Evolutionary conservation across 116 monocot genomes (phyloP), one percentile per base, ranked within the genome.

Genomic region (Papilionanthe hybrid): DNA sequence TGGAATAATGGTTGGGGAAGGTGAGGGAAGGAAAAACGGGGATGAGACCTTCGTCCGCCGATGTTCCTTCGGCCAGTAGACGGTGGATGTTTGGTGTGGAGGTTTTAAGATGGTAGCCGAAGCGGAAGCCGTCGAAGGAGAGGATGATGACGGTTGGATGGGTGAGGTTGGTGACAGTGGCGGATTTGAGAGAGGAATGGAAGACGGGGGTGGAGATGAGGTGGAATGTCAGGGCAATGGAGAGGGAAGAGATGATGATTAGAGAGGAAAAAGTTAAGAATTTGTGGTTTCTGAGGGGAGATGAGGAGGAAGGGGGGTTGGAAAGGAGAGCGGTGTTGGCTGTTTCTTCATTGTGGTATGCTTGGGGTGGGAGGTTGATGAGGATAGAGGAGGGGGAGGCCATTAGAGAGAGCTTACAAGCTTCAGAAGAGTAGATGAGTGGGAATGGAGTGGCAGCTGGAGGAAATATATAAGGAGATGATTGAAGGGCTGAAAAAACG

Each of bases 1-100:
- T 95, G 80, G 95, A 84, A 74, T 93, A 95, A 85, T 93, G 93
- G 79, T 93, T 95, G 72, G 95, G 95, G 83, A 95, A 93, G 9
- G 95, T 93, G 44, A 91, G 79, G 50, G 89, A 82, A 11, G 95
- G 95, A 84, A 88, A 95, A 44, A 95, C 91, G 12, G 93, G 89
- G 72, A 95, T 87, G 76, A 95, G 85, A 48, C 95, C 91, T 19
- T 73, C 30, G 8, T 81, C 83, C 3, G 93, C 93, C 25, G 81
- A 81, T 0, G 93, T 91, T 56, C 93, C 95, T 60, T 84, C 81
- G 79, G 56, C 77, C 65, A 91, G 83, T n/a, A 94, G 81, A 4
- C 94, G 91, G 81, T 71, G 84, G 85, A 94, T 91, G 84, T 90
- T 91, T 72, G 92, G 92, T 22, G 85, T 79, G 5, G 79, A 53